Conservation (phyloP, 495 filamentous ascomycete species). For the Penicillium lividum region DNA sequence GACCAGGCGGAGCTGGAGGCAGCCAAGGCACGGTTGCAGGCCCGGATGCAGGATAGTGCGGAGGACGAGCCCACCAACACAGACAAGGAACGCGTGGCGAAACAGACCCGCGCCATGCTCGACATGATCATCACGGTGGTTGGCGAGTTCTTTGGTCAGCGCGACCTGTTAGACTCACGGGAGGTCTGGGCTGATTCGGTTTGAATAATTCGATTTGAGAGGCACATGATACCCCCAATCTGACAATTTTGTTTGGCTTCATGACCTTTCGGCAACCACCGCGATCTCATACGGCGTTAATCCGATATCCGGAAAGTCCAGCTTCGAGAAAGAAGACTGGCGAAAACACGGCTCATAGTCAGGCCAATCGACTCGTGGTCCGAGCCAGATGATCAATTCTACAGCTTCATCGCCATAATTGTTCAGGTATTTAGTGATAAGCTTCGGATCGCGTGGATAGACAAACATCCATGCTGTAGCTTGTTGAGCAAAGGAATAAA, state of each 20-base stretch:
- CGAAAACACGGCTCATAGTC: conserved; percentile 40
- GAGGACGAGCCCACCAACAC: conserved; percentile 11
- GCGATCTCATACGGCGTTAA: conserved; percentile 36
- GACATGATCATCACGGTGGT: conserved; percentile 92
- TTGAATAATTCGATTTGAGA: neutral
- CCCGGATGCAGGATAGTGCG: conserved; percentile 36
- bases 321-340: conserved; percentile 22
- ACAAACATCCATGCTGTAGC: conserved; percentile 56
- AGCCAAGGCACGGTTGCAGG: conserved; percentile 60
- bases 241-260: conserved; percentile 1
- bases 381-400: conserved; percentile 50
- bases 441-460: conserved; percentile 51
- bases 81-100: conserved; percentile 5
- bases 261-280: conserved; percentile 25
- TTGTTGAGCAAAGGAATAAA: conserved; percentile 32
- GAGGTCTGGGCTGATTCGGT: conserved; percentile 43
- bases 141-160: conserved; percentile 88
- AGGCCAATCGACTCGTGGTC: conserved; percentile 49
- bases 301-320: conserved; percentile 29
- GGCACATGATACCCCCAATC: conserved; percentile 22
- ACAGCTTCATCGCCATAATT: conserved; percentile 25
- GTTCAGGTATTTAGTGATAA: conserved; percentile 48
- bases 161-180: conserved; percentile 76
- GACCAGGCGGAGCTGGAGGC: conserved; percentile 46
- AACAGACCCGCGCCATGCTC: conserved; percentile 55